Evolutionary conservation across 345 rosid species (phyloP).

Genomic region (Rubroshorea leprosula): DNA sequence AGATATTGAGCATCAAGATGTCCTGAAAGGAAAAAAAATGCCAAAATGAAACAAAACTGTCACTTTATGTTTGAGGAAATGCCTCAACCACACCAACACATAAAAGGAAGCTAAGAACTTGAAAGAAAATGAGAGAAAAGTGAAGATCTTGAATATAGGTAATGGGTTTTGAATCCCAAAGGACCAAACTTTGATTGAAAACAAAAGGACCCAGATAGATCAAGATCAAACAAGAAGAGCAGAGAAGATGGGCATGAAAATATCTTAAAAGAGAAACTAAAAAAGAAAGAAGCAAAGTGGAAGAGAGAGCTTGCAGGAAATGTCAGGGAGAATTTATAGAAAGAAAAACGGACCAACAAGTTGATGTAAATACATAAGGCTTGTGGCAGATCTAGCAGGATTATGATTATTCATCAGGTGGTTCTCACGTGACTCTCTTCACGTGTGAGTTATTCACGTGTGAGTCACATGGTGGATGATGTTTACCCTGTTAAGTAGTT

Average conservation of each 20-base stretch:
- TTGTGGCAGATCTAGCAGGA: too few species aligned
- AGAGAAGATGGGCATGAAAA: neutral
- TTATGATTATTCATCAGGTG: too few species aligned
- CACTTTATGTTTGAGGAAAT: slow-evolving; percentile 1
- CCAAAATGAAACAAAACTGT: neutral
- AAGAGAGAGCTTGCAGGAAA: neutral
- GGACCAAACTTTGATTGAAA: neutral
- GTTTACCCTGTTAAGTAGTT: too few species aligned
- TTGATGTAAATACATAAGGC: slow-evolving; percentile 17
- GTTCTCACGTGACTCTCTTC: too few species aligned
- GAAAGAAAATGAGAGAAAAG: neutral
- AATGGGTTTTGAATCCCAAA: slow-evolving; percentile 14
- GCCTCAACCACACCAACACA: slow-evolving; percentile 1
- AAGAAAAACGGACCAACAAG: slow-evolving; percentile 14
- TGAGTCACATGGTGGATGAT: too few species aligned
- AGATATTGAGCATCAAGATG: slow-evolving; percentile 59
- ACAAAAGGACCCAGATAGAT: slow-evolving; percentile 8
- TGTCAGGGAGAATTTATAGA: slow-evolving; percentile 42
- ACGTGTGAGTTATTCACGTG: too few species aligned
- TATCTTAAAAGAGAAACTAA: neutral
- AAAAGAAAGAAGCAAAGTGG: slow-evolving; percentile 11
- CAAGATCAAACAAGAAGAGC: slow-evolving; percentile 3
- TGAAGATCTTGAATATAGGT: slow-evolving; percentile 8
- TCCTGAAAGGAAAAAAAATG: neutral
- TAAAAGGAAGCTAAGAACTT: neutral